These are phyloP conservation scores for Pulicaria dysenterica DNA, from an alignment of 129 eudicot genomes.

Conservation along the genomic window DNA sequence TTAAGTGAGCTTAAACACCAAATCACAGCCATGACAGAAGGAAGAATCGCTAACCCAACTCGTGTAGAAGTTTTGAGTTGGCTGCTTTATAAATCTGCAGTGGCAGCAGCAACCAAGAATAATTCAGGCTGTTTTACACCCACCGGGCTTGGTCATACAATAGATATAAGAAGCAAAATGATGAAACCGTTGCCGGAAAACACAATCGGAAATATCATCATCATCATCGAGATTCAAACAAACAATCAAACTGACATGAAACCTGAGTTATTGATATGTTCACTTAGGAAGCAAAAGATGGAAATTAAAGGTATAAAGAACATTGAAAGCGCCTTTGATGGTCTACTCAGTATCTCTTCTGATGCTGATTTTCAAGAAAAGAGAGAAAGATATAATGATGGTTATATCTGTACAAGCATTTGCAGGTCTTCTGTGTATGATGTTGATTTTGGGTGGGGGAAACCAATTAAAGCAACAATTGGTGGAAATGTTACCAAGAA, in stretches of 20 bases:
- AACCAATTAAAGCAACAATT: neutral
- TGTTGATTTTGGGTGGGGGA: constrained; percentile 11
- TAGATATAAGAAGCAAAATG: neutral
- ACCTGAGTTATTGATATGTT: neutral
- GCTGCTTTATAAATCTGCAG: constrained; percentile 3
- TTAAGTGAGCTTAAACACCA: neutral
- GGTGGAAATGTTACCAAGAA: neutral
- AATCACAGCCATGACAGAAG: neutral
- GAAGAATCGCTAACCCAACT: neutral
- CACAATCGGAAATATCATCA: neutral
- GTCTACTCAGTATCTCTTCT: neutral
- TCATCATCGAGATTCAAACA: neutral
- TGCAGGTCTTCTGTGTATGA: neutral
- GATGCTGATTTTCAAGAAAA: neutral
- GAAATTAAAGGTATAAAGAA: neutral
- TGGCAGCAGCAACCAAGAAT: neutral
- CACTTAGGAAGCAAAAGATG: neutral
- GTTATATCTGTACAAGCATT: neutral
- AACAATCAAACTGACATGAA: neutral
- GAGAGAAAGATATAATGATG: neutral
- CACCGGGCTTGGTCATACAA: neutral
- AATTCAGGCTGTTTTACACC: neutral
- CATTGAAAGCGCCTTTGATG: neutral
- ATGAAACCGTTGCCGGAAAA: neutral
- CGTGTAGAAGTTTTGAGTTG: neutral